Percentiles rank a stretch among this genome's conserved stretches.
phyloP scores from a whole-genome alignment of 2,329 filamentous ascomycete genomes.

The Exophiala mesophila region DNA sequence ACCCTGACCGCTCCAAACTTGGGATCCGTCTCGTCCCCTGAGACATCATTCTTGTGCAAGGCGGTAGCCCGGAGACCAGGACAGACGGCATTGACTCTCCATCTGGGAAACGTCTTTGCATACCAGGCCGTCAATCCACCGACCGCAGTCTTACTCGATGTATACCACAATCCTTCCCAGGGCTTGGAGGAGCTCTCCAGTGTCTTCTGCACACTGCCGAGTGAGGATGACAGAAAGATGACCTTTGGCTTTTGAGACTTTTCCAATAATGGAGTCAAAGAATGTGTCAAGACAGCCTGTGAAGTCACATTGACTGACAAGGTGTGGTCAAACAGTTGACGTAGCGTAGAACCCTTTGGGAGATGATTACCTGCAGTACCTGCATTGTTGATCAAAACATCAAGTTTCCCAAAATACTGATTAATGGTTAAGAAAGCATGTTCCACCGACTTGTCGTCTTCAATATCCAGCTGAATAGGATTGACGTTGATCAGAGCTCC shows the following conservation, averaged over 20 bases:
- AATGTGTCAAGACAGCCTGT: slow-evolving; percentile 22
- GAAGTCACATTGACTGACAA: slow-evolving; percentile 28
- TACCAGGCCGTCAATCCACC: slow-evolving; percentile 23
- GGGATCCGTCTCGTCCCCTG: slow-evolving; percentile 19
- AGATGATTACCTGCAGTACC: slow-evolving; percentile 25
- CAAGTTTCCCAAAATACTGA: slow-evolving; percentile 31
- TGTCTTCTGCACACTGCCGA: slow-evolving; percentile 17
- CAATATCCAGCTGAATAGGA: slow-evolving; percentile 34
- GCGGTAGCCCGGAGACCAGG: slow-evolving; percentile 20
- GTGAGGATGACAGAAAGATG: slow-evolving; percentile 19
- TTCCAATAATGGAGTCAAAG: slow-evolving; percentile 21
- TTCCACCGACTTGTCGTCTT: slow-evolving; percentile 32
- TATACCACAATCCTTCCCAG: slow-evolving; percentile 15
- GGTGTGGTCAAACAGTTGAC: slow-evolving; percentile 25
- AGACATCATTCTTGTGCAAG: slow-evolving; percentile 13
- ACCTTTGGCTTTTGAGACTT: slow-evolving; percentile 21
- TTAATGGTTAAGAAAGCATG: slow-evolving; percentile 29
- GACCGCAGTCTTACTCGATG: slow-evolving; percentile 20
- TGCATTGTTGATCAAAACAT: slow-evolving; percentile 37
- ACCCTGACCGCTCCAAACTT: slow-evolving; percentile 19
- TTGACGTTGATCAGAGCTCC: slow-evolving; percentile 27
- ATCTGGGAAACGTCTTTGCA: slow-evolving; percentile 18
- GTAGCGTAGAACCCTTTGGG: slow-evolving; percentile 8
- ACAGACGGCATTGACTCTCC: slow-evolving; percentile 25
- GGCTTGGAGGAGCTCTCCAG: slow-evolving; percentile 4